Evolutionary conservation across 75 land plant species (phyloP).

Genomic region (Chamaecyparis obtusa): DNA sequence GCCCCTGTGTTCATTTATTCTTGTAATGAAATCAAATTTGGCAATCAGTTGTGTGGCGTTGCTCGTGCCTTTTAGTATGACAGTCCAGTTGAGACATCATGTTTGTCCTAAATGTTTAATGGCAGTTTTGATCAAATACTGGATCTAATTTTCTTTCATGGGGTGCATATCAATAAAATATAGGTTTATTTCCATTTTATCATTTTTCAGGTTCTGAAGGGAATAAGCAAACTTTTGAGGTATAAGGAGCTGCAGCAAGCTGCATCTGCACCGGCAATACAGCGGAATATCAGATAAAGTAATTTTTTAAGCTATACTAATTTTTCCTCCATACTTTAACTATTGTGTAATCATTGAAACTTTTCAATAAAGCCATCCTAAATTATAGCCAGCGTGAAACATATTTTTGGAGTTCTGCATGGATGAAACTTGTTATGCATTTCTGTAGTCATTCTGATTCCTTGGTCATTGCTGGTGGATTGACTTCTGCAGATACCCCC

Average conservation of each 20-base stretch:
- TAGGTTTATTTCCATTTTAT: not conserved
- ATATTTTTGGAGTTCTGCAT: not conserved
- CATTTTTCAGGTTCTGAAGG: slow-evolving; percentile 4
- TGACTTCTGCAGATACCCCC: not conserved
- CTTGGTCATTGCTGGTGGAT: not conserved
- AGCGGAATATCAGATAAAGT: not conserved
- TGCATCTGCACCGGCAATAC: slow-evolving; percentile 14
- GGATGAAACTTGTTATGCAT: not conserved
- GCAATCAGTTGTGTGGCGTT: not conserved
- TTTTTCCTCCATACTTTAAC: not conserved
- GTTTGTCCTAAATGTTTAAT: not conserved
- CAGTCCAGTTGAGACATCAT: not conserved
- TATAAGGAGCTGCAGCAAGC: slow-evolving; percentile 8
- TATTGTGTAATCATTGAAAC: not conserved
- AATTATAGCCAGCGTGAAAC: not conserved
- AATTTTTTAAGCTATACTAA: not conserved
- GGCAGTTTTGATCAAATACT: not conserved
- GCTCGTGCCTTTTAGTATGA: not conserved
- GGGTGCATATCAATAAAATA: not conserved
- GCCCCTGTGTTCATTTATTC: not conserved
- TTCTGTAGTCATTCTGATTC: not conserved
- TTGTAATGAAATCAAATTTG: not conserved
- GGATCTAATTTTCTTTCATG: not conserved
- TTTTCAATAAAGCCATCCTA: not conserved
- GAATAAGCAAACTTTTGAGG: slow-evolving; percentile 12